Conservation (phyloP, 2,329 filamentous ascomycete species). For the Verticillium isaacii region DNA sequence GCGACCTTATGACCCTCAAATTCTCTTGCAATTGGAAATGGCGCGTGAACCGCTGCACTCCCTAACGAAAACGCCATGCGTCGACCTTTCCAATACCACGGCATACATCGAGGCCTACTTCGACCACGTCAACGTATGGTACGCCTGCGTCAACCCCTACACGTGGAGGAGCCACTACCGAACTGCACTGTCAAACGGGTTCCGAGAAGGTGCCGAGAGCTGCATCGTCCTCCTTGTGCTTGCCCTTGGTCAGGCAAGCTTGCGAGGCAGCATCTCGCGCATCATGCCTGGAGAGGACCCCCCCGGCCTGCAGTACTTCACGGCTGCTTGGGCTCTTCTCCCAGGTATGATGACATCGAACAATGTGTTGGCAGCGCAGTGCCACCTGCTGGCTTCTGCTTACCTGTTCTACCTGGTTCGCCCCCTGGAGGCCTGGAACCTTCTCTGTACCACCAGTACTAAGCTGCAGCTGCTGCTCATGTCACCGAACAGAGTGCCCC, state of each 20-base stretch:
- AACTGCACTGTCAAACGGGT: slow-evolving; percentile 68
- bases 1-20: slow-evolving; percentile 72
- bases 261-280: slow-evolving; percentile 70
- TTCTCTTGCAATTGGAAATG: slow-evolving; percentile 79
- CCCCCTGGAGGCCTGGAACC: slow-evolving; percentile 77
- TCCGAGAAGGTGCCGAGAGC: slow-evolving; percentile 74
- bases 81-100: slow-evolving; percentile 70
- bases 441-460: slow-evolving; percentile 74
- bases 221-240: slow-evolving; percentile 77
- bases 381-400: slow-evolving; percentile 73
- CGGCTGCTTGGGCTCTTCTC: slow-evolving; percentile 72
- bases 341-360: slow-evolving; percentile 77
- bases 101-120: slow-evolving; percentile 78
- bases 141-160: slow-evolving; percentile 79
- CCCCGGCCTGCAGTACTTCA: slow-evolving; percentile 74
- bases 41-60: slow-evolving; percentile 68
- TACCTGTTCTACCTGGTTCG: slow-evolving; percentile 81
- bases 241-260: slow-evolving; percentile 70
- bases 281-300: slow-evolving; percentile 65
- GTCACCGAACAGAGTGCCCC: slow-evolving; percentile 65
- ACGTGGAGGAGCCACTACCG: slow-evolving; percentile 74
- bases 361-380: slow-evolving; percentile 73
- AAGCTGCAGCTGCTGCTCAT: slow-evolving; percentile 77
- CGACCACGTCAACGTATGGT: slow-evolving; percentile 77
- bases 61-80: slow-evolving; percentile 57